phyloP scores from a whole-genome alignment of 139 green algal genomes.

The Mychonastes homosphaera region DNA sequence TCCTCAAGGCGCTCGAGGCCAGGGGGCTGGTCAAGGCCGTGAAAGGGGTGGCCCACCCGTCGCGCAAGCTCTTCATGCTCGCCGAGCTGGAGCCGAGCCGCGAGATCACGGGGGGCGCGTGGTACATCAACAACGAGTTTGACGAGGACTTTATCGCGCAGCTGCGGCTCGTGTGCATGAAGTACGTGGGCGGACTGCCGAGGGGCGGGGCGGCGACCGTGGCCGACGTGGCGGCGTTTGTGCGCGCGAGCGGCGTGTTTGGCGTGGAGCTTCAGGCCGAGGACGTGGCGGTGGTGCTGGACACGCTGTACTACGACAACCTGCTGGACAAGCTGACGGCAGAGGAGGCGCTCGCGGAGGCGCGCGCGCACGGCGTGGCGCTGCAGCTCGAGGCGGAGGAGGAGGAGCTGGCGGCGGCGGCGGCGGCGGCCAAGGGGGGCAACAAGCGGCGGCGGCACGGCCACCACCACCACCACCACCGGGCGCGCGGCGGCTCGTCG shows the following conservation, averaged over 20 bases:
- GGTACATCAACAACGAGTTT: conserved; percentile 32
- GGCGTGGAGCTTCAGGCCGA: conserved; percentile 49
- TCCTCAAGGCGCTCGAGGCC: conserved; percentile 78
- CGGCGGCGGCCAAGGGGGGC: background rate
- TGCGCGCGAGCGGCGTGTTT: conserved; percentile 33
- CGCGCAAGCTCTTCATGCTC: conserved; percentile 89
- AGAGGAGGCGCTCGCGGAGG: background rate
- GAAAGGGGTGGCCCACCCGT: conserved; percentile 66
- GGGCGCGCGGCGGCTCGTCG: background rate
- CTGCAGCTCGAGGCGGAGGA: no score
- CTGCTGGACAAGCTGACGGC: conserved; percentile 40
- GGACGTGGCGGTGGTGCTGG: conserved; percentile 59
- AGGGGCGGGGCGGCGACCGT: conserved; percentile 29
- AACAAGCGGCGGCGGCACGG: background rate
- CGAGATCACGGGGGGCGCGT: conserved; percentile 91
- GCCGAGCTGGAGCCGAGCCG: conserved; percentile 73
- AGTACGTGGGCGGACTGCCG: background rate
- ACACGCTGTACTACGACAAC: conserved; percentile 71
- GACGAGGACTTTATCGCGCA: background rate
- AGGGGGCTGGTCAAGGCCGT: conserved; percentile 78
- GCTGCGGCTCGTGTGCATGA: background rate
- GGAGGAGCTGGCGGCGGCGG: background rate
- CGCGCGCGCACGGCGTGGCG: no score
- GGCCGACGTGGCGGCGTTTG: conserved; percentile 43
- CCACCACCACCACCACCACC: background rate